phyloP scores from a whole-genome alignment of 2,329 filamentous ascomycete species.

The Xylaria hypoxylon region DNA sequence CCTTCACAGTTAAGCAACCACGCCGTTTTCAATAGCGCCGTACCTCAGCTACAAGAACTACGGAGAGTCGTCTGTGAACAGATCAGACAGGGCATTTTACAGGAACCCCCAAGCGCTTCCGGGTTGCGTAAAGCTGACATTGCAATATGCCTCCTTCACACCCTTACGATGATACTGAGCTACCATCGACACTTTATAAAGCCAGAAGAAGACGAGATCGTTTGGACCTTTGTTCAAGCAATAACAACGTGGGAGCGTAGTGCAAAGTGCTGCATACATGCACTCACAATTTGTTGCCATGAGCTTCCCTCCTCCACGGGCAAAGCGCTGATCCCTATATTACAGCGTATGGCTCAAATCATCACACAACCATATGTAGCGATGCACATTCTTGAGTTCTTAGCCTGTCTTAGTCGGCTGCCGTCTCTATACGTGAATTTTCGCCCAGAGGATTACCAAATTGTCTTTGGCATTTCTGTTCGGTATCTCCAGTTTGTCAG shows the following conservation, averaged over 20 bases:
- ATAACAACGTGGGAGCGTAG: conserved; percentile 87
- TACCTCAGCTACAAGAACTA: conserved; percentile 79
- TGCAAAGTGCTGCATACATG: conserved; percentile 93
- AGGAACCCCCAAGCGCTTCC: conserved; percentile 82
- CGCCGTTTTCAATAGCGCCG: conserved; percentile 80
- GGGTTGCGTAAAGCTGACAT: conserved; percentile 89
- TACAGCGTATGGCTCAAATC: conserved; percentile 94
- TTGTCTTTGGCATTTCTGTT: conserved; percentile 95
- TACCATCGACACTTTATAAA: conserved; percentile 89
- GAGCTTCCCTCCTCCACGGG: conserved; percentile 89
- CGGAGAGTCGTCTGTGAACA: conserved; percentile 84
- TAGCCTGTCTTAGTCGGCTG: conserved; percentile 87
- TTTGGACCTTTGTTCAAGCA: conserved; percentile 85
- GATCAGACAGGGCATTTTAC: conserved; percentile 79
- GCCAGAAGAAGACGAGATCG: conserved; percentile 88
- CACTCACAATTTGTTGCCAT: conserved; percentile 92
- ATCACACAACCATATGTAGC: conserved; percentile 93
- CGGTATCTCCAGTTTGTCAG: conserved; percentile 91
- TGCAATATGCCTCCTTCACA: conserved; percentile 87
- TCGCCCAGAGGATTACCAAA: conserved; percentile 89
- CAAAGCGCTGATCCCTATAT: conserved; percentile 84
- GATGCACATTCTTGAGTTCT: conserved; percentile 94
- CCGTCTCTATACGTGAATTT: conserved; percentile 89
- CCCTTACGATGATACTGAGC: conserved; percentile 86
- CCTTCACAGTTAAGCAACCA: conserved; percentile 92